Evolutionary conservation across 2,329 filamentous ascomycete genomes (phyloP), one percentile per base, ranked within the genome.

Genomic region (Botryotinia narcissicola): DNA sequence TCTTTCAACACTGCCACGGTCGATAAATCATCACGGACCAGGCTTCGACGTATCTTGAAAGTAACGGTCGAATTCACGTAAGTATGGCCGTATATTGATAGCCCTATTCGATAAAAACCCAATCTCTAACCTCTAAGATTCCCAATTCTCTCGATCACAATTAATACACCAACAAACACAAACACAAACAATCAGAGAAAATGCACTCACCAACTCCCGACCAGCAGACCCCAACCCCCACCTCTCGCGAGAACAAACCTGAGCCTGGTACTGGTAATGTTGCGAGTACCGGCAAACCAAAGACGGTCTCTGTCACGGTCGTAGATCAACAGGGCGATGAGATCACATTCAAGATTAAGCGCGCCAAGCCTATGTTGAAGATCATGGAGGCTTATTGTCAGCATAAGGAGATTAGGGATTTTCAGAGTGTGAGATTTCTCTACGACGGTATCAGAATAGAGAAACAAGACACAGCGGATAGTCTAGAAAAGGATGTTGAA

Each of bases 301-400:
- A 32, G 25, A 51, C 25, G 7, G 54, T 73, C 32, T 25, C 40
- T 6, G 29, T 73, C n/a, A 70, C 7, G 18, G 71, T 73, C 12
- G 18, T 25, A 7, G 63, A 69, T 18, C 54, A 70, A 35, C 18
- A 3, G 4, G 42, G 57, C 6, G 60, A 29, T 25, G 40, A 42
- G 14, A 54, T 70, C 7, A 48, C 32, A 7, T 73, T 73, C 7
- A 73, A 62, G 35, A 59, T 73, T n/a, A 73, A 57, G 66, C 64
- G 71, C 32, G n/a, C 18, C 1, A 70, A 44, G 25, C 32, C 40
- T 22, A 14, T 73, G 10, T 6, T 6, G 16, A 73, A 70, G 51
- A 18, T 73, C 4, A 73, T 73, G 7, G n/a, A 48, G 25, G 71
- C 71, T 1, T 73, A 57, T 37, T 73, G 71, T 51, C 7, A 44